Base-by-base conservation (phyloP, 2,329 filamentous ascomycete genomes). In the Alternaria novae-zelandiae region DNA sequence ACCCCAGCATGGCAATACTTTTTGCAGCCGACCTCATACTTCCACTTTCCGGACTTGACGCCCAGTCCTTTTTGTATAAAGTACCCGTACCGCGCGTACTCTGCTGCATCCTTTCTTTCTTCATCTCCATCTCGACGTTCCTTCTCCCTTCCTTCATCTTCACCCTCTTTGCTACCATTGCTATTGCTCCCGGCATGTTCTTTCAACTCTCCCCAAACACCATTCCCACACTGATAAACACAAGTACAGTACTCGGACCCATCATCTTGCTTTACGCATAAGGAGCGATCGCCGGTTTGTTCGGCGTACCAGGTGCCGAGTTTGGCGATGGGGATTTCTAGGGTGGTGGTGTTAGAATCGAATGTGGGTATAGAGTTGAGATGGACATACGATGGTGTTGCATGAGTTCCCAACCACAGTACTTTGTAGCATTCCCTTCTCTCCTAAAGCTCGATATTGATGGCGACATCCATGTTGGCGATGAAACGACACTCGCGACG, bases 211-310 rank as follows among this genome's bases (percentile, higher is more conserved):
- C 53, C 66, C 68, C 68, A 70, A 23, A 69, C 60, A 3, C 68
- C 68, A 59, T 69, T 70, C 3, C 68, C 66, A 23, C 68, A 70
- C 41, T 69, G 61, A n/a, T 65, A 69, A 7, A 70, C 65, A 28
- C 66, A 70, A 5, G 66, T 67, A 56, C 68, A 70, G 21, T 69
- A 70, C 26, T 60, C 57, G 8, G 32, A 51, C 4, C 59, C 66
- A 3, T 54, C 46, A 11, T 50, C 47, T 12, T 57, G 51, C 3
- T 23, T 20, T 4, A 57, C 54, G n/a, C 68, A 69, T 8, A 64
- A 51, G 5, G 68, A 67, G 5, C 60, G 59, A 51, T 70, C 64
- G 15, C 58, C 59, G 0, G 66, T 70, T 50, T 70, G 68, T 9
- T 56, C 32, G 3, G 61, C 66, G 28, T 64, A 70, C 17, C 59